Percentiles rank a stretch among this genome's conserved stretches.
These are phyloP conservation scores for Arachnomyces sp. DNA, from an alignment of 2,329 filamentous ascomycete genomes.

Conservation along the genomic window DNA sequence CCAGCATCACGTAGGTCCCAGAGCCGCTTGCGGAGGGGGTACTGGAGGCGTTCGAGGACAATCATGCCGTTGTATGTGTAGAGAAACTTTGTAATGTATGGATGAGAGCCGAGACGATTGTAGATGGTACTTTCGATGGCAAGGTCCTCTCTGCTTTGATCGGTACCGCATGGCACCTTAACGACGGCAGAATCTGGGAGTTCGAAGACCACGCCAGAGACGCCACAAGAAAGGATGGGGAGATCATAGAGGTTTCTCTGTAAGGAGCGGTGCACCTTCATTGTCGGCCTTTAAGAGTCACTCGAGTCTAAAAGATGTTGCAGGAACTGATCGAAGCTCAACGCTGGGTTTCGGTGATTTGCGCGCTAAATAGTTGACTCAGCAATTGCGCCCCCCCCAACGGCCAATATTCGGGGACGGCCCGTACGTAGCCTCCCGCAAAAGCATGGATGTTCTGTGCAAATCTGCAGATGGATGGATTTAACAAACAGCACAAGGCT, in stretches of 20 bases:
- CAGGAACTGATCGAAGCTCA: too few relatives aligned
- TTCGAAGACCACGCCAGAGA: constrained; percentile 6
- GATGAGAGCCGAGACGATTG: constrained; percentile 4
- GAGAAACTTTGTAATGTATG: constrained; percentile 5
- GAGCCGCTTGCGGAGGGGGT: constrained; percentile 5
- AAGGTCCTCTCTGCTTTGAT: constrained; percentile 1
- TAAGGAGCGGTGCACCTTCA: too few relatives aligned
- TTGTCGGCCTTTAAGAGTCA: too few relatives aligned
- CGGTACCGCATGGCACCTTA: background rate
- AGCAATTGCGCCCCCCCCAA: too few relatives aligned
- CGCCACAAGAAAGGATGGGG: background rate
- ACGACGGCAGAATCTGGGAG: constrained; percentile 5
- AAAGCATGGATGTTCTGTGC: too few relatives aligned
- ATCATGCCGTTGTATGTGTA: constrained; percentile 2
- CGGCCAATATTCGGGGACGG: too few relatives aligned
- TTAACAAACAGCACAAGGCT: too few relatives aligned
- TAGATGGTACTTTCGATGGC: constrained; percentile 2
- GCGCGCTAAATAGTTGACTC: too few relatives aligned
- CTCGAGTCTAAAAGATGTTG: too few relatives aligned
- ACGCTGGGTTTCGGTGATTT: too few relatives aligned
- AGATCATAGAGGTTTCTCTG: background rate
- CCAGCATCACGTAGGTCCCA: constrained; percentile 3
- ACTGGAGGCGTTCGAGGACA: constrained; percentile 7
- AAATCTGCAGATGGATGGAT: too few relatives aligned
- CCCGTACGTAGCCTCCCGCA: too few relatives aligned